phyloP scores from a whole-genome alignment of 768 basidiomycete species.

The Leccinellum luteum region DNA sequence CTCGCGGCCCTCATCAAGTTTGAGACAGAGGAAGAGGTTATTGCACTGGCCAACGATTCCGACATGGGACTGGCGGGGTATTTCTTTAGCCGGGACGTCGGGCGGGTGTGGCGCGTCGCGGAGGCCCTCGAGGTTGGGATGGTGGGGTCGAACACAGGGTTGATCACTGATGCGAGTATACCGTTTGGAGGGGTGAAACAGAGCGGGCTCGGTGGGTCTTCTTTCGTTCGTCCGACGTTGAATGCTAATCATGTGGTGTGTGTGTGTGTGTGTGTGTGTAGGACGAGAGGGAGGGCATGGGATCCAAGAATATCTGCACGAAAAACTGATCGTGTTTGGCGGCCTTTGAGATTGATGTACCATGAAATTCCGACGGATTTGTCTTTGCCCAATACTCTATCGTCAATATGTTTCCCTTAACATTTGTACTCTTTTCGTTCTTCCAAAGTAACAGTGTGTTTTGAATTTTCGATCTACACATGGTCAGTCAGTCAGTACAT shows the following conservation, averaged over 20 bases:
- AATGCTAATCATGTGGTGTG: not conserved
- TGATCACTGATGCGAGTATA: slow-evolving; percentile 74
- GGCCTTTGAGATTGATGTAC: slow-evolving; percentile 41
- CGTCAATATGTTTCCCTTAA: not conserved
- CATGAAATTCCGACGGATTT: not conserved
- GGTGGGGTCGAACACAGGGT: slow-evolving; percentile 81
- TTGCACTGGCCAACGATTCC: slow-evolving; percentile 78
- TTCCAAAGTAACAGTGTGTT: not conserved
- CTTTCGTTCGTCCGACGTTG: not conserved
- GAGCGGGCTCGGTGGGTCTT: slow-evolving; percentile 61
- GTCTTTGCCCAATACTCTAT: not conserved
- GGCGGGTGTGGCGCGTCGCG: slow-evolving; percentile 90
- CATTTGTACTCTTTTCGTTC: not conserved
- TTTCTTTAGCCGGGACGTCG: slow-evolving; percentile 86
- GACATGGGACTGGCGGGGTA: slow-evolving; percentile 91
- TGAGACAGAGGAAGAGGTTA: slow-evolving; percentile 90
- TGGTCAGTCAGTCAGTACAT: not conserved
- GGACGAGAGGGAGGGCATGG: slow-evolving; percentile 90
- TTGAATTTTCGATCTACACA: too few species aligned
- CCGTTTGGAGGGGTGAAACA: slow-evolving; percentile 93
- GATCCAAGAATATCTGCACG: slow-evolving; percentile 85
- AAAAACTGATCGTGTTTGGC: slow-evolving; percentile 79
- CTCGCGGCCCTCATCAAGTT: slow-evolving; percentile 86
- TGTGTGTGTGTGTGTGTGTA: slow-evolving; percentile 10
- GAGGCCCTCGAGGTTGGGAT: slow-evolving; percentile 93